Percentiles rank a stretch among this genome's conserved stretches.
phyloP scores from a whole-genome alignment of 495 filamentous ascomycete species.

The Parathielavia appendiculata region DNA sequence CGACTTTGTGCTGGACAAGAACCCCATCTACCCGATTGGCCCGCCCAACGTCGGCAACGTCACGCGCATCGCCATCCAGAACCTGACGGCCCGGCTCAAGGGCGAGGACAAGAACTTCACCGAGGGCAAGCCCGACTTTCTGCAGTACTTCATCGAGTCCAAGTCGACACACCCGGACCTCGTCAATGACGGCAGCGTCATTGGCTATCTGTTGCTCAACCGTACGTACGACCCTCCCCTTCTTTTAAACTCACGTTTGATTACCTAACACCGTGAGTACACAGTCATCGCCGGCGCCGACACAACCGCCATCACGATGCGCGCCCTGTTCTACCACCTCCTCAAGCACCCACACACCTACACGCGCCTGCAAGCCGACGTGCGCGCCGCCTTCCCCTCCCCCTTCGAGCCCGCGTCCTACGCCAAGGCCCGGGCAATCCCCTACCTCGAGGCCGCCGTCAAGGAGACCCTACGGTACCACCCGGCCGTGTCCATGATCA shows the following conservation, averaged over 20 bases:
- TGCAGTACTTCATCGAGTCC: constrained; percentile 32
- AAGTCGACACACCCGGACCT: constrained; percentile 27
- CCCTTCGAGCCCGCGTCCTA: constrained; percentile 20
- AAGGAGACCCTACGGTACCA: constrained; percentile 56
- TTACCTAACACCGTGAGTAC: too few relatives aligned
- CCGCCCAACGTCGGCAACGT: constrained; percentile 24
- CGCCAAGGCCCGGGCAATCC: constrained; percentile 31
- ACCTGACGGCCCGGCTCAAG: constrained; percentile 21
- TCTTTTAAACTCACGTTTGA: background rate
- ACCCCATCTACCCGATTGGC: constrained; percentile 24
- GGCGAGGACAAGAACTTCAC: constrained; percentile 22
- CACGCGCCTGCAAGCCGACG: constrained; percentile 24
- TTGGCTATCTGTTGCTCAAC: constrained; percentile 34
- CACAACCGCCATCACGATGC: constrained; percentile 41
- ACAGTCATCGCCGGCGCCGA: constrained; percentile 41
- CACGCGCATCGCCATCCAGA: constrained; percentile 21
- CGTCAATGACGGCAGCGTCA: constrained; percentile 24
- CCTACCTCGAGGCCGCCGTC: constrained; percentile 56
- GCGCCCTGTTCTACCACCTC: constrained; percentile 32
- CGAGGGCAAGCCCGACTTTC: constrained; percentile 23
- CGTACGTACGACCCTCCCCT: constrained; percentile 6
- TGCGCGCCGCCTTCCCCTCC: constrained; percentile 13
- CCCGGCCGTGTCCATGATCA: constrained; percentile 48
- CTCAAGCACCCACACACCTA: constrained; percentile 31
- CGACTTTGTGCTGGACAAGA: constrained; percentile 30